These are phyloP conservation scores for Pythium guiyangense DNA, from an alignment of 352 stramenopile genomes.

Conservation along the genomic window DNA sequence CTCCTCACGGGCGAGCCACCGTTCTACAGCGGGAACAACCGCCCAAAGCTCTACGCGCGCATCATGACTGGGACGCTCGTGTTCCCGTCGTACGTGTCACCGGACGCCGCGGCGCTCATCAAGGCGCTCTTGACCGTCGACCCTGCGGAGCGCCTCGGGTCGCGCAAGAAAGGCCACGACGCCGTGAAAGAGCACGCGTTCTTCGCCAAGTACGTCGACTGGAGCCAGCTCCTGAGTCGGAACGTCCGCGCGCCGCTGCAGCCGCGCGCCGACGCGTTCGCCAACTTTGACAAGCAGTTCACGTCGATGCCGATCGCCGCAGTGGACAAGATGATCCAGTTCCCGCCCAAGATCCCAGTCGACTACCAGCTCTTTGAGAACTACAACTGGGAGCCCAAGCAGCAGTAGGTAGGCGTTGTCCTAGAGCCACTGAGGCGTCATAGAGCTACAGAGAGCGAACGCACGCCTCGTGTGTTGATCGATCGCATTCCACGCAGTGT, in stretches of 20 bases:
- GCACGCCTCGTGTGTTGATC: not conserved
- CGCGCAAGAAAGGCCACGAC: constrained; percentile 23
- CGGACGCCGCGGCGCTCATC: constrained; percentile 51
- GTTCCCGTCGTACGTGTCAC: constrained; percentile 52
- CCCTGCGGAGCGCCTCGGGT: constrained; percentile 53
- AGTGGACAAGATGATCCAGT: constrained; percentile 74
- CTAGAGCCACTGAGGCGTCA: not conserved
- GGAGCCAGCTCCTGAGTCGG: constrained; percentile 38
- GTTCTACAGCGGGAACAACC: constrained; percentile 76
- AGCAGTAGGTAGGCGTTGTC: constrained; percentile 3
- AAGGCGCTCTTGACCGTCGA: constrained; percentile 41
- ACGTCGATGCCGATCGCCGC: constrained; percentile 70
- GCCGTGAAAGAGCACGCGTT: constrained; percentile 67
- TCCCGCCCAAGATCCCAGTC: constrained; percentile 69
- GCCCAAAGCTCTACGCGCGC: constrained; percentile 49
- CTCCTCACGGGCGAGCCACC: constrained; percentile 85
- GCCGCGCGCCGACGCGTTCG: constrained; percentile 59
- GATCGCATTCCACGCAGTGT: not conserved
- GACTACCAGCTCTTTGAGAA: constrained; percentile 86
- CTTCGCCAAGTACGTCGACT: constrained; percentile 68
- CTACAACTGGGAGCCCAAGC: constrained; percentile 74
- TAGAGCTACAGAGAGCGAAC: not conserved
- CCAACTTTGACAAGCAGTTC: constrained; percentile 87
- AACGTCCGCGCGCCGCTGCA: constrained; percentile 54
- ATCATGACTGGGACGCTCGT: constrained; percentile 40